phyloP scores from a whole-genome alignment of 2,329 filamentous ascomycete species.

The Knoxdaviesia proteae region DNA sequence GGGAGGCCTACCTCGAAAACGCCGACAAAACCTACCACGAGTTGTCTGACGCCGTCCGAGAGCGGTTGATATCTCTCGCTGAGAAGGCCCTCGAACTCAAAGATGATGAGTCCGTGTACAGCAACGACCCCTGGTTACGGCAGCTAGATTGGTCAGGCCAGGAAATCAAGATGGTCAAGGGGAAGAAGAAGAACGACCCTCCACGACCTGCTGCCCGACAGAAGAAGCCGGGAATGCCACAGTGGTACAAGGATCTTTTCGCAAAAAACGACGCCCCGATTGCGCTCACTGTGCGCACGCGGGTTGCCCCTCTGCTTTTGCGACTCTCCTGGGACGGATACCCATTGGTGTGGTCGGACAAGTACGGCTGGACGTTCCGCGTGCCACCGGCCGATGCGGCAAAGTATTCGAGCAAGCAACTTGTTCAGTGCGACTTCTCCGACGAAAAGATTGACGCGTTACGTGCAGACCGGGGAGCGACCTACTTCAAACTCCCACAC shows the following conservation, averaged over 20 bases:
- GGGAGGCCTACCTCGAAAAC: conserved; percentile 67
- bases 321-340: conserved; percentile 75
- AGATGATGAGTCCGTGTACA: conserved; percentile 44
- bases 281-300: conserved; percentile 63
- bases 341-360: conserved; percentile 82
- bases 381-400: conserved; percentile 40
- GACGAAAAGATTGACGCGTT: conserved; percentile 49
- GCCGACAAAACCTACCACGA: conserved; percentile 69
- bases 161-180: conserved; percentile 76
- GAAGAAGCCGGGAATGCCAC: conserved; percentile 84
- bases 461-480: conserved; percentile 40
- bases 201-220: conserved; percentile 61
- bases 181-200: conserved; percentile 68
- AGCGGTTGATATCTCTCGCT: conserved; percentile 51
- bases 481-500: conserved; percentile 87
- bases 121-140: conserved; percentile 69
- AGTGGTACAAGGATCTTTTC: conserved; percentile 92
- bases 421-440: conserved; percentile 54
- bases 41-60: conserved; percentile 56
- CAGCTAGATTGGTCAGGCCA: conserved; percentile 95
- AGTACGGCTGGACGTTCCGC: conserved; percentile 80
- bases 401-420: conserved; percentile 49
- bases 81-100: conserved; percentile 61
- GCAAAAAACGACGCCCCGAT: conserved; percentile 46
- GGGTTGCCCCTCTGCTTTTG: conserved; percentile 69